Evolutionary conservation across 2,329 filamentous ascomycete species (phyloP), one percentile per base, ranked within the genome.

Genomic region (Paraphaeosphaeria minitans): DNA sequence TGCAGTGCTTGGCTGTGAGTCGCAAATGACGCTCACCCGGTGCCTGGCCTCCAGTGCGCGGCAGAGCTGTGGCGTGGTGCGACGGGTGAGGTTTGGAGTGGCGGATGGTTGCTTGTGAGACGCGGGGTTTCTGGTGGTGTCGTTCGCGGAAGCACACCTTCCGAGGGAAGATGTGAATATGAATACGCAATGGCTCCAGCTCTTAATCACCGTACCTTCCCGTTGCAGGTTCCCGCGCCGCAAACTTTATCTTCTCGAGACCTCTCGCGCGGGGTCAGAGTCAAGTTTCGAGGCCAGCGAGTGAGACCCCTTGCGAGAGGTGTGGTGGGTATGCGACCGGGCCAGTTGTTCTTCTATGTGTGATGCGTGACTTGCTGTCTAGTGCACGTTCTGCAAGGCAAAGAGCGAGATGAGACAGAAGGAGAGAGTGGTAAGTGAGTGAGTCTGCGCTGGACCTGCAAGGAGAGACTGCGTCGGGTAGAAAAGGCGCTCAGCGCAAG

Each of bases 371-470:
- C 54, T 56, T 50, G 57, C 45, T 58, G 49, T 33, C 55, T 46
- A 59, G 59, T 62, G 59, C 53, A 49, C 63, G 56, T 61, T 55
- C 65, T 67, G 68, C 65, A 73, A 70, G 67, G 69, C 61, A 62
- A 64, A 64, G 58, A 65, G 67, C 54, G 57, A 60, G 57, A 54
- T 63, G 62, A 66, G 66, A 69, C 61, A 65, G 60, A 68, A 68
- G 57, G 61, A 67, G 61, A 58, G 46, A 21, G 55, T 39, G 54
- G 58, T 53, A 52, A 63, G 55, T 49, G 58, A 35, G 55, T 53
- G 53, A 48, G 46, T 58, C 55, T 57, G 68, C 67, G 55, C 67
- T 64, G 61, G 70, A 66, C 69, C 67, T 71, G 72, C 68, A 74
- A 74, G 67, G 70, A 70, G 65, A 55, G 55, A 55, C 66, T 66